Evolutionary conservation across 805 yeast species (phyloP).

Genomic region (Yamadazyma takamatsuzukensis): DNA sequence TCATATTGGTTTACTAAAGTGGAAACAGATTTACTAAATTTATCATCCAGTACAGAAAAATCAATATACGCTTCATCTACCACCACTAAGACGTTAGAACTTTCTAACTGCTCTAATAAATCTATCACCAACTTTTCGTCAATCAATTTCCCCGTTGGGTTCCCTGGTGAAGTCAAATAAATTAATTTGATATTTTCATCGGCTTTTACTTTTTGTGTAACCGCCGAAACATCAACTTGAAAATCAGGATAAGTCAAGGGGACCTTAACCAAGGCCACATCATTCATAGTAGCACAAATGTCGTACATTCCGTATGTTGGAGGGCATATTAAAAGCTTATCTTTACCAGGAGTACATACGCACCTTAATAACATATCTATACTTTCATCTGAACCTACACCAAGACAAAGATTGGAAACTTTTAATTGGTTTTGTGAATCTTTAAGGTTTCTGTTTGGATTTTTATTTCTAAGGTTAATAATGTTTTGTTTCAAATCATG

Average conservation of each 20-base stretch:
- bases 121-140: conserved; percentile 30
- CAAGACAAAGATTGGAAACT: conserved; percentile 77
- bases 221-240: conserved; percentile 52
- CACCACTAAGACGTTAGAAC: conserved; percentile 76
- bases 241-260: conserved; percentile 57
- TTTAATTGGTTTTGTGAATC: conserved; percentile 24
- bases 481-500: conserved; percentile 66
- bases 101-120: conserved; percentile 45
- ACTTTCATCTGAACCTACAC: conserved; percentile 97
- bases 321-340: conserved; percentile 81
- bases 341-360: conserved; percentile 75
- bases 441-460: conserved; percentile 25
- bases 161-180: conserved; percentile 93
- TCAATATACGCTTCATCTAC: conserved; percentile 96
- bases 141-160: conserved; percentile 80
- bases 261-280: conserved; percentile 70
- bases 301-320: conserved; percentile 98
- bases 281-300: conserved; percentile 87
- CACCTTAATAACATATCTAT: conserved; percentile 87
- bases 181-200: conserved; percentile 70
- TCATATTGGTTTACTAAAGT: conserved; percentile 80
- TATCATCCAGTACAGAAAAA: conserved; percentile 40
- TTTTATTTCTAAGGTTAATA: conserved; percentile 64
- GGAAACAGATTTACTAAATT: conserved; percentile 47
- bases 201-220: conserved; percentile 45